Conservation (phyloP, 345 rosid genomes). For the Streptanthus diversifolius region DNA sequence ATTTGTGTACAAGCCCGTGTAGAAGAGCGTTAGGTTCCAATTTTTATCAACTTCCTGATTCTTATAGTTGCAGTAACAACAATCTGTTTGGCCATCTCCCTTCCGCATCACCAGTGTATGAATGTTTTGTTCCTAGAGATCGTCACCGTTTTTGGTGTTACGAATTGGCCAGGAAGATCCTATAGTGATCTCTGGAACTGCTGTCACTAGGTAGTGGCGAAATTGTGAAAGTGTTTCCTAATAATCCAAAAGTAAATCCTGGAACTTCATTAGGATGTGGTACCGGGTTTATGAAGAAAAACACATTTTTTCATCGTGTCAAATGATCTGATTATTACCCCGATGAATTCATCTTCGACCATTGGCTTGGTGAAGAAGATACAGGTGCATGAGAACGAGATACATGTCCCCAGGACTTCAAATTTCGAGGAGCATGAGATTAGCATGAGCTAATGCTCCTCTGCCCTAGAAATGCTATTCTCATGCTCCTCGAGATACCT, state of each 20-base stretch:
- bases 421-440: no score
- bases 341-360: neutral
- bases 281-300: neutral
- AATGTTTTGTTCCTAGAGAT: neutral
- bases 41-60: neutral
- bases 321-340: neutral
- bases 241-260: neutral
- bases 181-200: no score
- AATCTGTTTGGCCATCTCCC: neutral
- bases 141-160: neutral
- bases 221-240: neutral
- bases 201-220: neutral
- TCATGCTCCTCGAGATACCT: no score
- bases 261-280: neutral
- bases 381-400: no score
- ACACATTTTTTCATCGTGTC: slow-evolving; percentile 4
- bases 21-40: neutral
- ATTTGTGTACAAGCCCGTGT: neutral
- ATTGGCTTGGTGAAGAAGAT: neutral
- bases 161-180: neutral
- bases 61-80: neutral
- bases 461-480: no score
- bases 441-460: no score
- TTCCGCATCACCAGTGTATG: neutral
- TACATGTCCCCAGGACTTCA: no score